Evolutionary conservation across 2,329 filamentous ascomycete genomes (phyloP).

Genomic region (Knufia fluminis): DNA sequence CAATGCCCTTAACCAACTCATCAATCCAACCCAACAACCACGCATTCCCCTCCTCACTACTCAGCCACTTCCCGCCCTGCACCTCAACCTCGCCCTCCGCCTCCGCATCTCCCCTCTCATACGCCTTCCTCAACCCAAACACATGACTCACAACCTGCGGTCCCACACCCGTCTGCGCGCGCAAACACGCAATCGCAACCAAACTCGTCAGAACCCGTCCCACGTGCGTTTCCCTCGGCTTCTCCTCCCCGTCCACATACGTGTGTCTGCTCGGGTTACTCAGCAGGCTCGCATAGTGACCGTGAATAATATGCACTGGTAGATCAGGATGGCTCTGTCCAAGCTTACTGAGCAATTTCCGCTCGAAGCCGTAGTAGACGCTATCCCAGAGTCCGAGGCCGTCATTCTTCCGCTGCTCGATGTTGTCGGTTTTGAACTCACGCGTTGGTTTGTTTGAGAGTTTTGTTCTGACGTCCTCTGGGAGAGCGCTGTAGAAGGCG

Average conservation of each 20-base stretch:
- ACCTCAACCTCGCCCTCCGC: slow-evolving; percentile 31
- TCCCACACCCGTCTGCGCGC: slow-evolving; percentile 71
- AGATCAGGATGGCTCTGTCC: slow-evolving; percentile 70
- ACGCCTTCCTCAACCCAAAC: slow-evolving; percentile 68
- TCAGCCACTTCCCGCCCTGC: slow-evolving; percentile 51
- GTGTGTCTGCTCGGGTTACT: slow-evolving; percentile 49
- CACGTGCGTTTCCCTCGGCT: slow-evolving; percentile 43
- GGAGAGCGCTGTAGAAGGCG: slow-evolving; percentile 57
- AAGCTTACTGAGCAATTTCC: slow-evolving; percentile 61
- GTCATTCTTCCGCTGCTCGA: slow-evolving; percentile 46
- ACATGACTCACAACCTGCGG: slow-evolving; percentile 75
- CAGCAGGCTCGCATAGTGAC: slow-evolving; percentile 65
- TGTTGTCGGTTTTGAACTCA: slow-evolving; percentile 41
- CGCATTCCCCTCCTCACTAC: slow-evolving; percentile 53
- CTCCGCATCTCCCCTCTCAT: slow-evolving; percentile 55
- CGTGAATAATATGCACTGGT: slow-evolving; percentile 67
- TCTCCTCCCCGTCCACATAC: slow-evolving; percentile 22
- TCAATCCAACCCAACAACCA: slow-evolving; percentile 58
- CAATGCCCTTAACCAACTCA: slow-evolving; percentile 44
- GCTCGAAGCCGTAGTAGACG: slow-evolving; percentile 66
- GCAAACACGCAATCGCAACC: slow-evolving; percentile 63
- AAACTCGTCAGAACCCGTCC: slow-evolving; percentile 65
- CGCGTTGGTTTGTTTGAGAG: slow-evolving; percentile 53
- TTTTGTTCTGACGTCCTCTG: slow-evolving; percentile 42
- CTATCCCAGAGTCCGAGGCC: slow-evolving; percentile 64